phyloP scores from a whole-genome alignment of 2,329 filamentous ascomycete species.

The Lasiodiplodia sp. region DNA sequence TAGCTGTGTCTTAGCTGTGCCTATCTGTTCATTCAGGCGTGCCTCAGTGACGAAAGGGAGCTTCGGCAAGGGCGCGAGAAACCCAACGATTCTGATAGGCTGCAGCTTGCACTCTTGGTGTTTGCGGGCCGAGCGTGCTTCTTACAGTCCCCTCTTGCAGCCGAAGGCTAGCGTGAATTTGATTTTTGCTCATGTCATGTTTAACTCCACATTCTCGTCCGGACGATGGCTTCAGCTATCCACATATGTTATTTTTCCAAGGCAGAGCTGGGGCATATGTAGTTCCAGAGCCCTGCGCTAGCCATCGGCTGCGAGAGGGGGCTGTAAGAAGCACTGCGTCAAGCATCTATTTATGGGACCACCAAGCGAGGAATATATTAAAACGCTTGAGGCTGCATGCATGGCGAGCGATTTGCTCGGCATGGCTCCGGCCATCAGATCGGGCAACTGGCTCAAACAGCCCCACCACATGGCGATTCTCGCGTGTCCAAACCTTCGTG shows the following conservation, averaged over 20 bases:
- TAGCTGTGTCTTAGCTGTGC: neutral
- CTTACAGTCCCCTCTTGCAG: no score
- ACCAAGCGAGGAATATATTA: neutral
- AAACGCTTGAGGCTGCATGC: constrained; percentile 6
- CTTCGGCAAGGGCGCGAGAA: neutral
- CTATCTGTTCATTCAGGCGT: neutral
- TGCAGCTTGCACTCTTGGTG: neutral
- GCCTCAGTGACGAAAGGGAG: neutral
- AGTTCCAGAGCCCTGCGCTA: no score
- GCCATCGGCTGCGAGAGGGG: no score
- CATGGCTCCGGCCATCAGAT: neutral
- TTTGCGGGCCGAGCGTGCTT: neutral
- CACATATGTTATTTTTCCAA: no score
- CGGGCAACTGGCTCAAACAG: constrained; percentile 5
- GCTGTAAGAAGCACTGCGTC: neutral
- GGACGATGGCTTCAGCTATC: no score
- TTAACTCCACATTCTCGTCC: no score
- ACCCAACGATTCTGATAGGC: neutral
- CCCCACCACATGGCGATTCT: neutral
- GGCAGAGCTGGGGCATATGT: no score
- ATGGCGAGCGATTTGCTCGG: constrained; percentile 9
- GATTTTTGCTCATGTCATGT: no score
- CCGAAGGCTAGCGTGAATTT: no score
- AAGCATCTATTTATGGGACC: neutral
- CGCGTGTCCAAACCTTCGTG: neutral